Evolutionary conservation across 2,329 filamentous ascomycete genomes (phyloP).

Genomic region (Paraphoma chrysanthemicola): DNA sequence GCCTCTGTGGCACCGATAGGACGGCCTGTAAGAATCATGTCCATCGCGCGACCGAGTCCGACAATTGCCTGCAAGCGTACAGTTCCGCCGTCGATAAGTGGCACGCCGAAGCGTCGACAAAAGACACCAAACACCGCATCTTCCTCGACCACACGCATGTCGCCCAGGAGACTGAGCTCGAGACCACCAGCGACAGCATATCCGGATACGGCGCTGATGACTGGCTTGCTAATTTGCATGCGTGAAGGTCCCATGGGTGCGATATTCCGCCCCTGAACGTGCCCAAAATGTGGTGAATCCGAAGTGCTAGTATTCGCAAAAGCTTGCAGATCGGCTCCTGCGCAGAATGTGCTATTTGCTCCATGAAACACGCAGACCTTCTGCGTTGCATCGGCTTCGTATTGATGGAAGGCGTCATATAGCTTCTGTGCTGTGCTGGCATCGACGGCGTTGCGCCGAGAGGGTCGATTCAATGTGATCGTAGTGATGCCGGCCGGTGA

Average conservation of each 20-base stretch:
- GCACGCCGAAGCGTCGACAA: constrained; percentile 61
- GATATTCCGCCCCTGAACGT: constrained; percentile 47
- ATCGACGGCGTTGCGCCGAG: constrained; percentile 62
- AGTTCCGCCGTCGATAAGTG: constrained; percentile 61
- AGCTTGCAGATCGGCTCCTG: constrained; percentile 60
- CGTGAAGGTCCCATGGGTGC: constrained; percentile 63
- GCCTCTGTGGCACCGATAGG: constrained; percentile 59
- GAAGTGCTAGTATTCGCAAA: constrained; percentile 33
- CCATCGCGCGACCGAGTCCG: constrained; percentile 61
- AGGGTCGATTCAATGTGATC: constrained; percentile 62
- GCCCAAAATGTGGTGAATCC: constrained; percentile 31
- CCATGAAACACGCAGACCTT: constrained; percentile 62
- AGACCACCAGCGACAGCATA: constrained; percentile 63
- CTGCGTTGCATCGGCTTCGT: constrained; percentile 58
- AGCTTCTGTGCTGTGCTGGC: constrained; percentile 56
- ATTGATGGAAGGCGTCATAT: constrained; percentile 56
- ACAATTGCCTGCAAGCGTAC: constrained; percentile 60
- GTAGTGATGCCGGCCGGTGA: constrained; percentile 56
- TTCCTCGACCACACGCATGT: constrained; percentile 62
- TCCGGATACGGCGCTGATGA: constrained; percentile 60
- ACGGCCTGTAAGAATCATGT: constrained; percentile 65
- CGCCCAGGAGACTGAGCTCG: constrained; percentile 61
- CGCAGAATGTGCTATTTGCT: constrained; percentile 58
- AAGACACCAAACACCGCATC: constrained; percentile 64
- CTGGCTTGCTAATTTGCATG: constrained; percentile 58